Conservation (phyloP, 1,139 yeast species). For the Blastobotrys proliferans region DNA sequence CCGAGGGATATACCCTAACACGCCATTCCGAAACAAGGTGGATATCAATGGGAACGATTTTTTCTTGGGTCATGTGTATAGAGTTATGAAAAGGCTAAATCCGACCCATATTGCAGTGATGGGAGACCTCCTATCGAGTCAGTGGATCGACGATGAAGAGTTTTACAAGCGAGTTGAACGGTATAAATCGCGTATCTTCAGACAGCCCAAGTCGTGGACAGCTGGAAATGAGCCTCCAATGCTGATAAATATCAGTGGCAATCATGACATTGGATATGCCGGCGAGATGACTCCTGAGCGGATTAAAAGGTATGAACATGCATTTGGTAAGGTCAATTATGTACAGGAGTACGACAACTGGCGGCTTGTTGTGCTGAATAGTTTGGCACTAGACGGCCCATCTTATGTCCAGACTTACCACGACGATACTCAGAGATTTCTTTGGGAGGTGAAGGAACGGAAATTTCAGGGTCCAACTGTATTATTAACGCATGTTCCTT, state of each 20-base stretch:
- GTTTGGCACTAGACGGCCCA: slow-evolving; percentile 86
- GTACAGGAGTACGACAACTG: slow-evolving; percentile 62
- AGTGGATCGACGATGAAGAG: slow-evolving; percentile 89
- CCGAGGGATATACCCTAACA: slow-evolving; percentile 69
- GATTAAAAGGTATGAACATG: slow-evolving; percentile 65
- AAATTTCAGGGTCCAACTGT: slow-evolving; percentile 75
- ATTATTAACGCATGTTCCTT: slow-evolving; percentile 83
- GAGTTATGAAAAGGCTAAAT: slow-evolving; percentile 52
- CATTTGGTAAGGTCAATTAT: slow-evolving; percentile 82
- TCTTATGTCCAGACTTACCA: slow-evolving; percentile 33
- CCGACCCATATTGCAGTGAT: slow-evolving; percentile 85
- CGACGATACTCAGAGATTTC: slow-evolving; percentile 65
- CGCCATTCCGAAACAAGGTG: slow-evolving; percentile 68
- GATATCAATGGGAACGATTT: slow-evolving; percentile 88
- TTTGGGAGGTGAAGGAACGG: slow-evolving; percentile 47
- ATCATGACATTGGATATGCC: slow-evolving; percentile 92
- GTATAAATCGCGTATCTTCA: slow-evolving; percentile 45
- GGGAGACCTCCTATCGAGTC: slow-evolving; percentile 94
- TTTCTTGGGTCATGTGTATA: slow-evolving; percentile 78
- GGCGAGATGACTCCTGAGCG: slow-evolving; percentile 95
- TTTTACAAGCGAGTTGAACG: slow-evolving; percentile 74
- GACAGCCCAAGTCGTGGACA: slow-evolving; percentile 17
- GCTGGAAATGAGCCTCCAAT: slow-evolving; percentile 49
- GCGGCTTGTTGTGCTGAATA: slow-evolving; percentile 81
- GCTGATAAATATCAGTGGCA: slow-evolving; percentile 82